Evolutionary conservation across 1,139 yeast species (phyloP).

Genomic region (Geotrichum siamense): DNA sequence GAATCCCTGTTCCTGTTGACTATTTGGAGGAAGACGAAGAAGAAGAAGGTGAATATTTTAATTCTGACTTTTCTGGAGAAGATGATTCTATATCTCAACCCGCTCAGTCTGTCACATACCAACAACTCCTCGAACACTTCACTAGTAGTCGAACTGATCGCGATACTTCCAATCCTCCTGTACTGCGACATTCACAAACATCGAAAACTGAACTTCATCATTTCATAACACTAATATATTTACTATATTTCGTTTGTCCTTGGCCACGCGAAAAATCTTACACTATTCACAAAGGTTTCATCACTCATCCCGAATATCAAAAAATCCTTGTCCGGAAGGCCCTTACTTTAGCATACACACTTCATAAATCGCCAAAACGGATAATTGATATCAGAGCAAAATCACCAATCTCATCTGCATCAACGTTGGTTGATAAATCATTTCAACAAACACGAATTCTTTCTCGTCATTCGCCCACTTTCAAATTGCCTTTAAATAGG

Average conservation of each 20-base stretch:
- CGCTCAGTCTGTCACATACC: conserved; percentile 12
- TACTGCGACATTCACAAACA: background rate
- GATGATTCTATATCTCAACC: conserved; percentile 5
- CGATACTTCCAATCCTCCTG: background rate
- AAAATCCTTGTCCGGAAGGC: conserved; percentile 1
- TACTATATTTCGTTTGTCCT: conserved; percentile 8
- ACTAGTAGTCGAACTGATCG: background rate
- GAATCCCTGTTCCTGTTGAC: conserved; percentile 22
- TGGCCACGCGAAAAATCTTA: conserved; percentile 5
- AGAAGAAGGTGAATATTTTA: conserved; percentile 13
- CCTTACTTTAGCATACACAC: background rate
- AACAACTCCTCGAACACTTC: conserved; percentile 8
- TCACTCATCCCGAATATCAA: background rate
- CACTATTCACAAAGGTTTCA: background rate
- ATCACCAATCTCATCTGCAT: conserved; percentile 7
- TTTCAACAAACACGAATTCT: background rate
- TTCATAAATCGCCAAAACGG: background rate
- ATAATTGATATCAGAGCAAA: background rate
- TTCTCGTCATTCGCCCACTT: background rate
- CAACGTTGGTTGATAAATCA: conserved; percentile 3
- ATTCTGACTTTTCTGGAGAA: conserved; percentile 12
- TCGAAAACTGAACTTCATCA: background rate
- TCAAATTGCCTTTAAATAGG: background rate
- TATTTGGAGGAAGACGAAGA: conserved; percentile 18
- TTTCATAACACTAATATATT: conserved; percentile 3